These are phyloP conservation scores for Suillus americanus DNA, from an alignment of 768 basidiomycete genomes.

Conservation along the genomic window DNA sequence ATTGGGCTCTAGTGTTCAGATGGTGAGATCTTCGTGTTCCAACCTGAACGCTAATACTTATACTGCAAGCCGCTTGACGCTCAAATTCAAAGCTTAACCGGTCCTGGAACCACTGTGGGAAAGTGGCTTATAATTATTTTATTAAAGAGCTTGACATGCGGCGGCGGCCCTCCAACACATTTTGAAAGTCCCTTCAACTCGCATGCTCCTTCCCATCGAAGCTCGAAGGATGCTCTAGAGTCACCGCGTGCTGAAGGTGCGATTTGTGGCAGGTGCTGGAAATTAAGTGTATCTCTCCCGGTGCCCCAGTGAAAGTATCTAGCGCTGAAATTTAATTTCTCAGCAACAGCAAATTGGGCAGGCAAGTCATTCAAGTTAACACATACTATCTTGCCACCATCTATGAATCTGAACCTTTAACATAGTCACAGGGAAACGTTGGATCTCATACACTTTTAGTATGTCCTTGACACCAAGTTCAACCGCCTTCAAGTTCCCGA, in stretches of 20 bases:
- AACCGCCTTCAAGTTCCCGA: background rate
- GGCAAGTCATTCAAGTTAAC: background rate
- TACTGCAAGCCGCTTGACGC: too few species aligned
- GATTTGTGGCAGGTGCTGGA: background rate
- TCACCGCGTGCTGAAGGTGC: background rate
- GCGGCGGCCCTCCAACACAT: background rate
- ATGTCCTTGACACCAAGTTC: background rate
- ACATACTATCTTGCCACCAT: background rate
- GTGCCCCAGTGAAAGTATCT: background rate
- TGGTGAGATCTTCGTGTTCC: too few species aligned
- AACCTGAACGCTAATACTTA: too few species aligned
- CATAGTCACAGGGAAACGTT: background rate
- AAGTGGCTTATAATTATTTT: too few species aligned
- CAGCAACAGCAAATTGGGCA: background rate
- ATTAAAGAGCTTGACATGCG: background rate
- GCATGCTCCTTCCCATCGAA: background rate
- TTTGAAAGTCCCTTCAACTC: background rate
- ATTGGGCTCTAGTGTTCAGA: too few species aligned
- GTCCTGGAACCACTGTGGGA: too few species aligned
- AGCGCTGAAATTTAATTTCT: background rate
- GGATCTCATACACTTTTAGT: background rate
- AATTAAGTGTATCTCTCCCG: background rate
- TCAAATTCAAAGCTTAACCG: too few species aligned
- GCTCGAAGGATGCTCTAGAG: background rate
- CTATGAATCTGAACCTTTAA: background rate